A percentile compares a stretch with the other conserved stretches of the same genome.
These are phyloP conservation scores for Trametes sp. DNA, from an alignment of 1,284 basidiomycete genomes.

Conservation along the genomic window DNA sequence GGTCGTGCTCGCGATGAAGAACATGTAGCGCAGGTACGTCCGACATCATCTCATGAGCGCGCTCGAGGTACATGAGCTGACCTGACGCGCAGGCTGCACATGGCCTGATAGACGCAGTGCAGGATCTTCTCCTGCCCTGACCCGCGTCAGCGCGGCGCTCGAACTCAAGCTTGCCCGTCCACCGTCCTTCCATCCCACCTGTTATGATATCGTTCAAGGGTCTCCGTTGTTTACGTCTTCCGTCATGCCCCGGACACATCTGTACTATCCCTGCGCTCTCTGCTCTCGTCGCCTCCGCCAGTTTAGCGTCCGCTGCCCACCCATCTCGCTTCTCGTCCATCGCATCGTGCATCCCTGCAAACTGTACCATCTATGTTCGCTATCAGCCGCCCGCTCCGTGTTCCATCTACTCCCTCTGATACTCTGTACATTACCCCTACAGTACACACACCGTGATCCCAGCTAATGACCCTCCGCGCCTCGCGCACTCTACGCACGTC, in stretches of 20 bases:
- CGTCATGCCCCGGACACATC: neutral
- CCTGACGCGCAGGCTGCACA: neutral
- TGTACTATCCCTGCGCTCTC: neutral
- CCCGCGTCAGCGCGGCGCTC: neutral
- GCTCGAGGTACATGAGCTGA: neutral
- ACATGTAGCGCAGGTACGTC: slow-evolving; percentile 12
- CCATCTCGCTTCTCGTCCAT: neutral
- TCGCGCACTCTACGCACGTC: neutral
- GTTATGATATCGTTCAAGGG: neutral
- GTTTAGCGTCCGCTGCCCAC: neutral
- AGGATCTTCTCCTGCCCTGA: neutral
- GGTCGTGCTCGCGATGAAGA: slow-evolving; percentile 18
- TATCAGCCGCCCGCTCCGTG: too few species aligned
- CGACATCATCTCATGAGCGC: neutral
- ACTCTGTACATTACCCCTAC: too few species aligned
- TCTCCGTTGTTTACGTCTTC: slow-evolving; percentile 2
- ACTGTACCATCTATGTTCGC: neutral
- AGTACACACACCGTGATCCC: too few species aligned
- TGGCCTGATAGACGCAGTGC: neutral
- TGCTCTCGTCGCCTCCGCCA: neutral
- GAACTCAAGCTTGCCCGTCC: neutral
- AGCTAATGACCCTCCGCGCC: neutral
- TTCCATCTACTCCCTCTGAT: too few species aligned
- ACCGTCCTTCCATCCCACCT: neutral
- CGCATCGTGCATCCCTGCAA: neutral